phyloP scores from a whole-genome alignment of 371 early-diverging fungal species.

The Mortierella sp. region DNA sequence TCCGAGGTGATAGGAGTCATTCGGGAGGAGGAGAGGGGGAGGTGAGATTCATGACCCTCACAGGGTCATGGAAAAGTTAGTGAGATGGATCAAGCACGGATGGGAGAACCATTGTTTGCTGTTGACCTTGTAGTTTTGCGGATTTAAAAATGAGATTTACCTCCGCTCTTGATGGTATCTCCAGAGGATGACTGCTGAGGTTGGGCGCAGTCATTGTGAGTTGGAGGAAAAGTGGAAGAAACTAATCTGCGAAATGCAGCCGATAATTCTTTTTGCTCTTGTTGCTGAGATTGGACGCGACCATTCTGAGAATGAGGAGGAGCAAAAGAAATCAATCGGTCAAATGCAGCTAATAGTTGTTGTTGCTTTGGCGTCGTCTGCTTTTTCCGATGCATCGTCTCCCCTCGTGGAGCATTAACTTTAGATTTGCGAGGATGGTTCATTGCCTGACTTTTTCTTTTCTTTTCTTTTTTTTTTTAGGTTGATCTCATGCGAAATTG shows the following conservation, averaged over 20 bases:
- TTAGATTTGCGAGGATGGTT: too few relatives aligned
- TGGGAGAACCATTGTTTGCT: background rate
- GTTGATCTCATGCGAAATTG: too few relatives aligned
- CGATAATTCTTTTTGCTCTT: background rate
- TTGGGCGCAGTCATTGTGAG: background rate
- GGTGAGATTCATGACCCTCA: background rate
- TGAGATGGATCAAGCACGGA: background rate
- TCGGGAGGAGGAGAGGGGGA: too few relatives aligned
- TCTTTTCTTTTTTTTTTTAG: too few relatives aligned
- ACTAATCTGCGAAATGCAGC: background rate
- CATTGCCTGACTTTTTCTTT: too few relatives aligned
- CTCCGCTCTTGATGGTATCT: too few relatives aligned
- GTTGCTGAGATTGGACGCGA: too few relatives aligned
- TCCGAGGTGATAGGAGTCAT: slow-evolving; percentile 2
- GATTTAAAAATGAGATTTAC: too few relatives aligned
- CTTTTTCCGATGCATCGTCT: too few relatives aligned
- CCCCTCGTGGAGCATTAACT: too few relatives aligned
- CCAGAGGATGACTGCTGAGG: background rate
- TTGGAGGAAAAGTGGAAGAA: background rate
- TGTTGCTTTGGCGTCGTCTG: too few relatives aligned
- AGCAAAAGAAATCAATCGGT: background rate
- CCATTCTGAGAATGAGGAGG: background rate
- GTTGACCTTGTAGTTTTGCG: background rate
- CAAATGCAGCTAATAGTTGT: background rate
- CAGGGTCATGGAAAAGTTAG: background rate